Evolutionary conservation across 2,329 filamentous ascomycete genomes (phyloP).

Genomic region (Arthrinium phaeospermum): DNA sequence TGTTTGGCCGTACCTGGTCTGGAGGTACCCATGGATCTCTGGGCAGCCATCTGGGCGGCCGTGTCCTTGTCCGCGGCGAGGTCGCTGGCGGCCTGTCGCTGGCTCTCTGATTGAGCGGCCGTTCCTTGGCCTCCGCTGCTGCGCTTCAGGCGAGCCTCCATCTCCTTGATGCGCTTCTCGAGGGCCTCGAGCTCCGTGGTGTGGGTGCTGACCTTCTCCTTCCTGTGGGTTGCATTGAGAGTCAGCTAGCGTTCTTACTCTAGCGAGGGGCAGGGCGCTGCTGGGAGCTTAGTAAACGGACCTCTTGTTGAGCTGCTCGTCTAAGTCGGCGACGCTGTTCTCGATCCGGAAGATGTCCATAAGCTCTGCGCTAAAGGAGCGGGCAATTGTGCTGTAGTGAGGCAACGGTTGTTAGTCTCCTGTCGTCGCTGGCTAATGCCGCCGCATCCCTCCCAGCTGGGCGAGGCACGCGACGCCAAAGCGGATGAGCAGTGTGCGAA

Average conservation of each 20-base stretch:
- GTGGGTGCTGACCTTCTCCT: conserved; percentile 76
- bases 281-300: conserved; percentile 51
- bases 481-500: conserved; percentile 43
- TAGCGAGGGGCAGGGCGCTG: neutral
- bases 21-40: conserved; percentile 42
- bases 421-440: neutral
- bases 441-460: neutral
- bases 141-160: conserved; percentile 75
- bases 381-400: conserved; percentile 76
- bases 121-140: conserved; percentile 30
- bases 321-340: conserved; percentile 74
- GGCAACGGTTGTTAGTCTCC: conserved; percentile 28
- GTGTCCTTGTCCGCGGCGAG: conserved; percentile 36
- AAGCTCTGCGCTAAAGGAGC: conserved; percentile 83
- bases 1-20: conserved; percentile 60
- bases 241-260: conserved; percentile 12
- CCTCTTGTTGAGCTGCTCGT: conserved; percentile 81
- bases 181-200: conserved; percentile 83
- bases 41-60: conserved; percentile 23
- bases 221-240: conserved; percentile 58
- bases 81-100: neutral
- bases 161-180: conserved; percentile 81
- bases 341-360: conserved; percentile 91
- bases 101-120: neutral
- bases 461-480: conserved; percentile 1